Base-by-base conservation (phyloP, 1,284 basidiomycete species). In the Takashimella tepidaria region DNA sequence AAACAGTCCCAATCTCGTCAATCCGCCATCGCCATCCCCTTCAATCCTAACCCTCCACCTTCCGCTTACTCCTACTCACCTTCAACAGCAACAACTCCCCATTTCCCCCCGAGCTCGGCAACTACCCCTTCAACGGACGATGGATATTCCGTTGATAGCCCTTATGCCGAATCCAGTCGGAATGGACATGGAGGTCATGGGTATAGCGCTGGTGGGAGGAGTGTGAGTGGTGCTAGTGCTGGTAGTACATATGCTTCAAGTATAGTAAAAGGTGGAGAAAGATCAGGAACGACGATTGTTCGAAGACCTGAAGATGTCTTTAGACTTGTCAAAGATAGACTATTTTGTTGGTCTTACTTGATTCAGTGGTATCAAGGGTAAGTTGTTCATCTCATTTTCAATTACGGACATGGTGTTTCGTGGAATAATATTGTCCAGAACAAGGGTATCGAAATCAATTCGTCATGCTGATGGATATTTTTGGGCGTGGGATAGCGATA, bases 331-430 rank as follows among this genome's bases (percentile, higher is more conserved):
- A 66, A 59, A 47, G 72, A 71, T 19, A 54, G 72, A 21, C 56
- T 74, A 47, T 58, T 70, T 40, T 55, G 59, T 41, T 74, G 72
- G 72, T 68, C 64, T 40, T 74, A 71, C 50, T 63, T 74, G 59
- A 67, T 69, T 63, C 68, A 70, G 60, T 74, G 70, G 67, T 74
- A 74, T 60, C 61, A 67, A 23, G 72, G 70, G 72, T 74, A 50
- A 56, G 69, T 63, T 4, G 2, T n/a, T n/a, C n/a, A n/a, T n/a
- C n/a, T n/a, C n/a, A n/a, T n/a, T n/a, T n/a, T 24, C n/a, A 21
- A 1, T 16, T 23, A n/a, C n/a, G 5, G n/a, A 13, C 22, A 43
- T 40, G 27, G 27, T 20, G 46, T 11, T 11, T 40, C 21, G 20
- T 47, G 45, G 26, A 13, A 25, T 23, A 11, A 11, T 40, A 19